Evolutionary conservation across 495 filamentous ascomycete genomes (phyloP).

Genomic region (Lophium mytilinum): DNA sequence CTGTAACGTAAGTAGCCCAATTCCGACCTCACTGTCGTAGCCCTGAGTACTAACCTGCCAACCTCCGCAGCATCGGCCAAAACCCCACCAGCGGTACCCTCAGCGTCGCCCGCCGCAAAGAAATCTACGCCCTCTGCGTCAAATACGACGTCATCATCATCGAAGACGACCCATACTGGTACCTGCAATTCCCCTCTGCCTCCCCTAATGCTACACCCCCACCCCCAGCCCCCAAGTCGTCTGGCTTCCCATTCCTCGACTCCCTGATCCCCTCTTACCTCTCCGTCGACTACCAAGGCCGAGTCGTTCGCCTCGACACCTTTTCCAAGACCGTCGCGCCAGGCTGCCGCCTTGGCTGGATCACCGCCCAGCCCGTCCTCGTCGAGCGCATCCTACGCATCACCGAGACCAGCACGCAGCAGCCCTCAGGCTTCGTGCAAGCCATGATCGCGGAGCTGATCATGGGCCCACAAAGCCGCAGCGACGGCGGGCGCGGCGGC

Average conservation of each 20-base stretch:
- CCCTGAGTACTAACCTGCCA: not conserved
- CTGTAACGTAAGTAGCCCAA: slow-evolving; percentile 61
- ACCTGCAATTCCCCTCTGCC: slow-evolving; percentile 68
- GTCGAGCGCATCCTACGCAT: slow-evolving; percentile 66
- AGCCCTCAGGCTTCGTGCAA: slow-evolving; percentile 85
- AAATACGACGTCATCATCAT: slow-evolving; percentile 85
- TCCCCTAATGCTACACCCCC: slow-evolving; percentile 17
- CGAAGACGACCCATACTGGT: slow-evolving; percentile 97
- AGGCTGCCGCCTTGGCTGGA: slow-evolving; percentile 41
- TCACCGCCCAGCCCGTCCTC: slow-evolving; percentile 56
- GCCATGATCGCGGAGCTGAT: slow-evolving; percentile 68
- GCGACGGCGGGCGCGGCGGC: slow-evolving; percentile 33
- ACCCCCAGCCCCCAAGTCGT: slow-evolving; percentile 42
- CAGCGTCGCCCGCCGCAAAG: slow-evolving; percentile 59
- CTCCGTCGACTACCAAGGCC: slow-evolving; percentile 68
- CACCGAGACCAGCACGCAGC: slow-evolving; percentile 66
- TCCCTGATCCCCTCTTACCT: slow-evolving; percentile 72
- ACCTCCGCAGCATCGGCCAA: slow-evolving; percentile 61
- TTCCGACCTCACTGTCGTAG: not conserved
- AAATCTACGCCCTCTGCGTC: slow-evolving; percentile 72
- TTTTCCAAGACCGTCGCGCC: slow-evolving; percentile 41
- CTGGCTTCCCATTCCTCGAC: slow-evolving; percentile 71
- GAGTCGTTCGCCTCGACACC: slow-evolving; percentile 57
- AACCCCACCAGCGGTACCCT: slow-evolving; percentile 79
- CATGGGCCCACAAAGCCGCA: slow-evolving; percentile 51